Evolutionary conservation across 768 basidiomycete genomes (phyloP).

Genomic region (Butyriboletus loyo): DNA sequence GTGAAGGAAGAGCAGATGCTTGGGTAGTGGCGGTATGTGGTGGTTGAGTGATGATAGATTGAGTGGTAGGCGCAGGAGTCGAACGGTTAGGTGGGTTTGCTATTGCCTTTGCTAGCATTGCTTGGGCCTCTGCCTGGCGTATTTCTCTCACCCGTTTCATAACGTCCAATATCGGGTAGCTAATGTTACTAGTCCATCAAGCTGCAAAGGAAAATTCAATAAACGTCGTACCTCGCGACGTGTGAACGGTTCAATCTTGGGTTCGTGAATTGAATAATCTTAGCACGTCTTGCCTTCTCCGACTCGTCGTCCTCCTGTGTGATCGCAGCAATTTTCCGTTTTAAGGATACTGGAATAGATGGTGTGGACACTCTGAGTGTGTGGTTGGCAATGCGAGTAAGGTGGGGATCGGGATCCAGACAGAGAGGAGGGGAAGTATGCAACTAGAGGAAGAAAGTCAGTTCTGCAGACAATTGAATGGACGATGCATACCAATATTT

Average conservation of each 20-base stretch:
- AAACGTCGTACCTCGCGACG: conserved; percentile 45
- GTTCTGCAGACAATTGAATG: not conserved
- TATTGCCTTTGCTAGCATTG: conserved; percentile 23
- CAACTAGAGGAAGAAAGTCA: conserved; percentile 43
- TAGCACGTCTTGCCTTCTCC: conserved; percentile 66
- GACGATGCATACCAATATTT: conserved; percentile 53
- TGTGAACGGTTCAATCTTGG: conserved; percentile 48
- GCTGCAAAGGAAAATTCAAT: not conserved
- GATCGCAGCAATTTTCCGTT: conserved; percentile 67
- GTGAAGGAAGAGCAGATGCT: conserved; percentile 28
- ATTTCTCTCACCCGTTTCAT: conserved; percentile 33
- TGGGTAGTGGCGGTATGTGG: conserved; percentile 32
- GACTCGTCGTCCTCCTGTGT: conserved; percentile 76
- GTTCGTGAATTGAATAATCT: conserved; percentile 79
- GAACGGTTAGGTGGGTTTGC: conserved; percentile 31
- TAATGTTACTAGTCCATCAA: conserved; percentile 22
- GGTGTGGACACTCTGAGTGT: conserved; percentile 71
- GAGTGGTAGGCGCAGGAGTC: conserved; percentile 28
- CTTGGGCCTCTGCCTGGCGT: conserved; percentile 25
- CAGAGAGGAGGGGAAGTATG: conserved; percentile 75
- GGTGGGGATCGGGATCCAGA: conserved; percentile 74
- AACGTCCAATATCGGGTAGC: conserved; percentile 59
- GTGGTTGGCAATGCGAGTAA: conserved; percentile 73
- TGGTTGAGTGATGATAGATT: conserved; percentile 34
- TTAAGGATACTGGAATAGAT: conserved; percentile 67